phyloP scores from a whole-genome alignment of 371 early-diverging fungal genomes.

The Rhizopus stolonifer region DNA sequence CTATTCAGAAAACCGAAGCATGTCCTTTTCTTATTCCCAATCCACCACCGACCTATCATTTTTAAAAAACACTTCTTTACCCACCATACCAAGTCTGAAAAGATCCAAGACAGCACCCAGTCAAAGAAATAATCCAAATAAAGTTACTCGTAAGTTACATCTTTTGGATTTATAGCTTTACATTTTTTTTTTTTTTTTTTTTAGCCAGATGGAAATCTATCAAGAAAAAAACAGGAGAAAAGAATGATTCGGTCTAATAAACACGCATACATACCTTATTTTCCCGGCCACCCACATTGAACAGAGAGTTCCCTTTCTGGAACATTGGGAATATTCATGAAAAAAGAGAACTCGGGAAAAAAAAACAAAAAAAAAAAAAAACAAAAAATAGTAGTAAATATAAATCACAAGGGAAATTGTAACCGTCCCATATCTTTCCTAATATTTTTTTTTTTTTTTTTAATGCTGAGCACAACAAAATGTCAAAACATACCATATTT shows the following conservation, averaged over 20 bases:
- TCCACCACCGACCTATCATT: not conserved
- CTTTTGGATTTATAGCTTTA: not conserved
- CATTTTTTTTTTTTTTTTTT: not conserved
- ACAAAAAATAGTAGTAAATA: too few relatives aligned
- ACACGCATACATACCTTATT: too few relatives aligned
- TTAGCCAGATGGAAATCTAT: slow-evolving; percentile 27
- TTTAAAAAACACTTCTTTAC: not conserved
- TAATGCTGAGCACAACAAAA: too few relatives aligned
- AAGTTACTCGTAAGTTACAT: not conserved
- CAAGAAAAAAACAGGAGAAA: slow-evolving; percentile 16
- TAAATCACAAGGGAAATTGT: too few relatives aligned
- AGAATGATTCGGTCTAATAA: too few relatives aligned
- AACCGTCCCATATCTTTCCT: too few relatives aligned
- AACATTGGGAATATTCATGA: too few relatives aligned
- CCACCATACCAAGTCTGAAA: slow-evolving; percentile 2
- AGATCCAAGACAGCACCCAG: slow-evolving; percentile 28
- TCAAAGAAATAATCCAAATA: slow-evolving; percentile 6
- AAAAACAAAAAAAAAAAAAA: too few relatives aligned
- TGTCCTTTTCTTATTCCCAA: not conserved
- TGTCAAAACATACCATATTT: too few relatives aligned
- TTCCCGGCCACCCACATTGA: not conserved
- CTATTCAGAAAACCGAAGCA: not conserved
- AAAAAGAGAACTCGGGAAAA: too few relatives aligned
- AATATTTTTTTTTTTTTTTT: too few relatives aligned
- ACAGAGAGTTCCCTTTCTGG: too few relatives aligned